phyloP scores from a whole-genome alignment of 2,329 filamentous ascomycete species.

The Aspergillus sp. region DNA sequence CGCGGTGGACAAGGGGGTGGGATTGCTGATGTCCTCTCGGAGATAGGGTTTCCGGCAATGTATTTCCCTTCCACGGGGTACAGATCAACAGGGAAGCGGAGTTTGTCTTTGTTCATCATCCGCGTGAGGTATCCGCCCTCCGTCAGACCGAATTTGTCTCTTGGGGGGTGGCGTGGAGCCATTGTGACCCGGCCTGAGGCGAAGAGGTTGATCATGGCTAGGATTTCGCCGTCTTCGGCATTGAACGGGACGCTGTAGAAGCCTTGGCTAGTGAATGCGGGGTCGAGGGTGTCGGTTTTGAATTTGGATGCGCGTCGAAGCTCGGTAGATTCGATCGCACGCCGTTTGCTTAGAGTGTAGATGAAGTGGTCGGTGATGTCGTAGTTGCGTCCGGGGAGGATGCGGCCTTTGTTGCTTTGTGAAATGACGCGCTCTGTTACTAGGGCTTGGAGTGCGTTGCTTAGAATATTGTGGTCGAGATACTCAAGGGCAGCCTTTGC shows the following conservation, averaged over 20 bases:
- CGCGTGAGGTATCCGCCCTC: conserved; percentile 48
- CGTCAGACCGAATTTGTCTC: conserved; percentile 47
- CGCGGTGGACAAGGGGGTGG: conserved; percentile 27
- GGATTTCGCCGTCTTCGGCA: conserved; percentile 45
- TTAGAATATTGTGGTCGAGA: conserved; percentile 36
- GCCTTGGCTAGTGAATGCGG: conserved; percentile 31
- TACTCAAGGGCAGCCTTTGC: conserved; percentile 34
- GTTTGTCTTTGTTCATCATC: conserved; percentile 44
- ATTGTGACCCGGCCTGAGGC: conserved; percentile 37
- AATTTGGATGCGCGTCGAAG: conserved; percentile 42
- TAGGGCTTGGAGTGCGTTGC: conserved; percentile 42
- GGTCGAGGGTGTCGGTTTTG: conserved; percentile 45
- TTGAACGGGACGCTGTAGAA: conserved; percentile 34
- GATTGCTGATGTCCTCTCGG: conserved; percentile 16
- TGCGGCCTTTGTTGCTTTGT: conserved; percentile 39
- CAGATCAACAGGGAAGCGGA: conserved; percentile 46
- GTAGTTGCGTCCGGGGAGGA: conserved; percentile 44
- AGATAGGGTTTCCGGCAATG: conserved; percentile 40
- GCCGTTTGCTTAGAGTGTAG: conserved; percentile 38
- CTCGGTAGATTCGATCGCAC: conserved; percentile 40
- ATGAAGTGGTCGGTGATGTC: conserved; percentile 45
- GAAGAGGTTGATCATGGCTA: conserved; percentile 45
- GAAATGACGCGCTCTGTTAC: conserved; percentile 42
- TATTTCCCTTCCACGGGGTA: conserved; percentile 36
- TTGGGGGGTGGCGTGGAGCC: conserved; percentile 40